Evolutionary conservation across 1,284 basidiomycete genomes (phyloP).

Genomic region (Ustilago shanxiensis): DNA sequence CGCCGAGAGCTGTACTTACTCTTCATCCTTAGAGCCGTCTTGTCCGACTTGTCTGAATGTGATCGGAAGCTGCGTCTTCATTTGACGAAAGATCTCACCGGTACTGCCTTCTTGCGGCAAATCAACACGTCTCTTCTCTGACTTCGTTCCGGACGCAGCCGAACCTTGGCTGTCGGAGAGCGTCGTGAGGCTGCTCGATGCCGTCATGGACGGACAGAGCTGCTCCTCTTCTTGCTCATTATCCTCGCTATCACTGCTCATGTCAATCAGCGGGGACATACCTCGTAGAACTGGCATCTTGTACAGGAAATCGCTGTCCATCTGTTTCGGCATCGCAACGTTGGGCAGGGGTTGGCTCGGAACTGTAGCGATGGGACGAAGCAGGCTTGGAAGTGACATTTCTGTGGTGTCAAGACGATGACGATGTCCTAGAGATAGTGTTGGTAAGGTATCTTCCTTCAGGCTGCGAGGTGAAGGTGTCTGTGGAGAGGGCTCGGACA

Average conservation of each 20-base stretch:
- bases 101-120: slow-evolving; percentile 30
- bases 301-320: slow-evolving; percentile 27
- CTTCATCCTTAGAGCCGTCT: not conserved
- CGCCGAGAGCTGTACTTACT: slow-evolving; percentile 1
- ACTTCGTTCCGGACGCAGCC: not conserved
- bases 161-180: not conserved
- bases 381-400: slow-evolving; percentile 14
- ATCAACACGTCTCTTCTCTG: not conserved
- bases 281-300: slow-evolving; percentile 42
- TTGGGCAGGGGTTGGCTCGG: not conserved
- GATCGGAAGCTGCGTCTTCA: slow-evolving; percentile 24
- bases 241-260: slow-evolving; percentile 48
- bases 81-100: slow-evolving; percentile 38
- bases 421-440: slow-evolving; percentile 22
- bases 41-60: not conserved
- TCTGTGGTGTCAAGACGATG: slow-evolving; percentile 10
- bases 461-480: slow-evolving; percentile 14
- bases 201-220: not conserved
- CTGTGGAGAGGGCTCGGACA: slow-evolving; percentile 12
- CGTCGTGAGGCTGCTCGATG: slow-evolving; percentile 1
- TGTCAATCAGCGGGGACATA: slow-evolving; percentile 43
- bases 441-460: slow-evolving; percentile 22
- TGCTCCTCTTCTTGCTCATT: slow-evolving; percentile 8
- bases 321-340: not conserved
- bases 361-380: not conserved